A percentile compares a stretch with the other conserved stretches of the same genome.
Evolutionary conservation across 2,329 filamentous ascomycete genomes (phyloP).

Genomic region (Ophiostoma himal-ulmi): DNA sequence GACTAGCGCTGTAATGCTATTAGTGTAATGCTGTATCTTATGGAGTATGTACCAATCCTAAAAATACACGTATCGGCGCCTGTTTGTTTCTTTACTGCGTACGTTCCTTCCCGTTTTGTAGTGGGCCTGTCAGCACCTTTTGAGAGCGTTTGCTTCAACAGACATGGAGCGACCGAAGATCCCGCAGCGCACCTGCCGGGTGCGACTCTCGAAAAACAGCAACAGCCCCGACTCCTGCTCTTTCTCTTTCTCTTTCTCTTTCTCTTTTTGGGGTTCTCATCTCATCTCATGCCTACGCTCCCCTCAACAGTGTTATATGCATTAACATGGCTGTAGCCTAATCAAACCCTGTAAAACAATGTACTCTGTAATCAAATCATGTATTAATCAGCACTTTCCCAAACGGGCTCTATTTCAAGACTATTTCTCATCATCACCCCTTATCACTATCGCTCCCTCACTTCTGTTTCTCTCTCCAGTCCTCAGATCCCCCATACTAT

Average conservation of each 20-base stretch:
- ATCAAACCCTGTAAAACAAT: neutral
- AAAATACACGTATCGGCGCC: neutral
- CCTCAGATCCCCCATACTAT: neutral
- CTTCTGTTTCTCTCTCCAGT: neutral
- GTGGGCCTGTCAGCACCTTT: neutral
- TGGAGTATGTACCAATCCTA: neutral
- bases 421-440: neutral
- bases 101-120: neutral
- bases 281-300: neutral
- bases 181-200: neutral
- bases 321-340: conserved; percentile 2
- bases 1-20: neutral
- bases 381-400: conserved; percentile 1
- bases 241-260: neutral
- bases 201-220: neutral
- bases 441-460: neutral
- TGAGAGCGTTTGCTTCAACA: neutral
- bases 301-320: neutral
- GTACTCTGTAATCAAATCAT: neutral
- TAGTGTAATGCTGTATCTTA: neutral
- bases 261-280: neutral
- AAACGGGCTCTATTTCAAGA: neutral
- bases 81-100: neutral
- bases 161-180: conserved; percentile 8
- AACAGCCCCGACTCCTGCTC: neutral